Evolutionary conservation across 2,329 filamentous ascomycete species (phyloP), one percentile per base, ranked within the genome.

Genomic region (Aotearoamyces nothofagi): DNA sequence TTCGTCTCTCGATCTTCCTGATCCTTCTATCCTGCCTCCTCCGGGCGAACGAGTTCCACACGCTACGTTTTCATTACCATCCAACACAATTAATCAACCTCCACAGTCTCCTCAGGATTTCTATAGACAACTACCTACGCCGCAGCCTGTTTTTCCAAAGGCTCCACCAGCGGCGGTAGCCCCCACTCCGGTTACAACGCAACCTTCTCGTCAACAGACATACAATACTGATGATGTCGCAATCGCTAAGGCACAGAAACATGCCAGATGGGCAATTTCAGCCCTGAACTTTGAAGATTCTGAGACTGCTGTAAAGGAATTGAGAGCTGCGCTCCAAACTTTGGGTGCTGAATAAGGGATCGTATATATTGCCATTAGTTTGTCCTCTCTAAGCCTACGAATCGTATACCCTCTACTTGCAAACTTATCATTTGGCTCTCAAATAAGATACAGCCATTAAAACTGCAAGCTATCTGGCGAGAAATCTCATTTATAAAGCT

Each of bases 201-300:
- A 38, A 24, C 34, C 42, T 5, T 38, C 35, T 9, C 14, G 33
- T 5, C 36, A 61, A 4, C 65, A 78, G 30, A 58, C 61, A 4
- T 65, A 78, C 30, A 58, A 54, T 4, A 60, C 55, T 8, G 82
- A 93, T 38, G 77, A 84, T 39, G 58, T 64, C 34, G 63, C 78
- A 0, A 77, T 94, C 19, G 60, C 70, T 19, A 68, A 75, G 42
- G 87, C 90, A 4, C 84, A 93, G 51, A 98, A 96, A 50, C 90
- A 96, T 56, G 86, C 87, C 2, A 84, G 83, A 45, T 98, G 83
- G 82, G 90, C 90, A 1, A 92, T 96, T 23, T 94, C 86, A 8
- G 90, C 90, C 0, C 57, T 98, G 26, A 93, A 94, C 44, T 98
- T 98, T 53, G 90, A 98, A 42, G 90, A 98, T 50, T 79, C 92